These are phyloP conservation scores for Lineolata rhizophorae DNA, from an alignment of 495 filamentous ascomycete species.

Conservation along the genomic window DNA sequence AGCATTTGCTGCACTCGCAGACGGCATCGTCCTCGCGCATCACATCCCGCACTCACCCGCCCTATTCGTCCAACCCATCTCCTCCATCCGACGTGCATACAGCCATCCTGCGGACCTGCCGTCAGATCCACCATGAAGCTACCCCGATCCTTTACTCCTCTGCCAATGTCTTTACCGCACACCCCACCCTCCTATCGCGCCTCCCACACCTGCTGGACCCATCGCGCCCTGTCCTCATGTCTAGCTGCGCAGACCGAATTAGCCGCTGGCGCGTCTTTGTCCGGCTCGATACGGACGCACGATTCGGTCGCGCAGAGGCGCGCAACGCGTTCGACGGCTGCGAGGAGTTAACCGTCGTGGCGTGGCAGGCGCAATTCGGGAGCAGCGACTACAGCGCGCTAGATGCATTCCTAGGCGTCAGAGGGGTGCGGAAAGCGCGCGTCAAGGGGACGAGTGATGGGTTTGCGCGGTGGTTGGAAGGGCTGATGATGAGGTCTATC, in stretches of 20 bases:
- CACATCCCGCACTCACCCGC: constrained; percentile 3
- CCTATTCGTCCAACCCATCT: constrained; percentile 13
- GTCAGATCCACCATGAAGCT: constrained; percentile 21
- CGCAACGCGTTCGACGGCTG: constrained; percentile 19
- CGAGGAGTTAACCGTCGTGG: constrained; percentile 24
- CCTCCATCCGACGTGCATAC: too few relatives aligned
- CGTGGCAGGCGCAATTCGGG: constrained; percentile 24
- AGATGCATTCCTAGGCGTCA: constrained; percentile 26
- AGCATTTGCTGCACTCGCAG: constrained; percentile 16
- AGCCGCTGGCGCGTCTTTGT: constrained; percentile 21
- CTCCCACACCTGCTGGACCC: constrained; percentile 22
- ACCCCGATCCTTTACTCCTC: constrained; percentile 24
- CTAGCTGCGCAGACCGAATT: too few relatives aligned
- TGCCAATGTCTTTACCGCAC: constrained; percentile 29
- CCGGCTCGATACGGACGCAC: constrained; percentile 26
- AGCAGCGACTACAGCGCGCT: constrained; percentile 18
- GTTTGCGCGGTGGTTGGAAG: too few relatives aligned
- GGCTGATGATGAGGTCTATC: too few relatives aligned
- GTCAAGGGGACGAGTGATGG: constrained; percentile 25
- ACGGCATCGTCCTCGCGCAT: too few relatives aligned
- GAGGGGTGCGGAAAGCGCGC: constrained; percentile 23
- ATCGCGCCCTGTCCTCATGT: constrained; percentile 10
- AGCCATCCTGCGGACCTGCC: constrained; percentile 23
- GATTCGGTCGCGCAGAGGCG: constrained; percentile 12
- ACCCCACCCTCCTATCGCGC: constrained; percentile 23